Base-by-base conservation (phyloP, 169 alveolate genomes). In the Babesia ovis region DNA sequence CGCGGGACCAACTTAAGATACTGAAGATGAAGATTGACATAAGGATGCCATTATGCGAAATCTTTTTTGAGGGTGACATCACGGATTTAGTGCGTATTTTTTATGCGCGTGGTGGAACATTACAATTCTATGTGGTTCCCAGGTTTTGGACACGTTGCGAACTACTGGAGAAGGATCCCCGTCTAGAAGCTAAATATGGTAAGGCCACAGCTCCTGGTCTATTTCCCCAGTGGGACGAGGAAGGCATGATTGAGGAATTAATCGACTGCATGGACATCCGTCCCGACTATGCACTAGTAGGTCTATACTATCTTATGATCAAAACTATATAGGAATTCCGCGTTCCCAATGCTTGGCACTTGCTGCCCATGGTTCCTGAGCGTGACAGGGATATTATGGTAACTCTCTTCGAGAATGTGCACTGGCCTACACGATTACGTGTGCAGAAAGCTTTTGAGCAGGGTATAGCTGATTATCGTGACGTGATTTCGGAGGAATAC, bases 341-440 rank as follows among this genome's bases (percentile, higher is more conserved):
- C 20, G 45, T 31, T 5, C 84, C 84, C 51, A 81, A 70, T 22
- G 77, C 79, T 16, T 71, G 84, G 84, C 77, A 72, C 35, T 45
- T 81, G 18, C 31, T 71, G n/a, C 79, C 77, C 37, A 61, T 81
- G 77, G 54, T 70, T 37, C 83, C 84, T n/a, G 74, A 81, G 37
- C 66, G 41, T 53, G 84, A 81, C 74, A 53, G 58, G 37, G 50
- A 62, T 12, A 18, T 70, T 32, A 81, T 81, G 84, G 32, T 25
- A 16, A 22, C 50, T 31, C 37, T 56, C 34, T 60, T 60, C 53
- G 71, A 85, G 12, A 50, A 68, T n/a, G 92, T 86, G 34, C 92
- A 86, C 74, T 86, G 92, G 92, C 92, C 92, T 1, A 86, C 92
- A 4, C 57, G 92, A 9, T 85, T 68, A 29, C 74, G 88, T 5